Evolutionary conservation across 495 filamentous ascomycete species (phyloP).

Genomic region (Gamarada debralockiae): DNA sequence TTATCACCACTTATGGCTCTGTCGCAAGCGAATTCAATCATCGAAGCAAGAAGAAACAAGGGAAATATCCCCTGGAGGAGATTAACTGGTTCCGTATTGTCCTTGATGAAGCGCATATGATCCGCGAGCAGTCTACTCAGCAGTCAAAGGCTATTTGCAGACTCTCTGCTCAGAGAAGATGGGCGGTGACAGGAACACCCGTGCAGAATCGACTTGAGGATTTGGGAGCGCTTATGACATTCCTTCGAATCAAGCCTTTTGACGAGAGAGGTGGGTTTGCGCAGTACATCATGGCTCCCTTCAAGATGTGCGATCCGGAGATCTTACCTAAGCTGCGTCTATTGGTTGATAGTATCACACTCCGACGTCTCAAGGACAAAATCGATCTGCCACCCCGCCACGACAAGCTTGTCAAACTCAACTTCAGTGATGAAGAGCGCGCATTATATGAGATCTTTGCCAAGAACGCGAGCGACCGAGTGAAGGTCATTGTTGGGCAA

Average conservation of each 20-base stretch:
- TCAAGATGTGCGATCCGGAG: conserved; percentile 75
- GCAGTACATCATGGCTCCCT: conserved; percentile 74
- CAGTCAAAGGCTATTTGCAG: conserved; percentile 80
- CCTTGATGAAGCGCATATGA: conserved; percentile 92
- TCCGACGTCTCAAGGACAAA: conserved; percentile 88
- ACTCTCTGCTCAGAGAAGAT: conserved; percentile 77
- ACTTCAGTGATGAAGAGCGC: conserved; percentile 48
- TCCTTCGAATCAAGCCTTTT: conserved; percentile 82
- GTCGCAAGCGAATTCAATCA: conserved; percentile 72
- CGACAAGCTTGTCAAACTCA: conserved; percentile 65
- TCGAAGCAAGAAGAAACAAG: conserved; percentile 53
- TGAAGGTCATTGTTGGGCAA: conserved; percentile 44
- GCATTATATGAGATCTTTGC: conserved; percentile 53
- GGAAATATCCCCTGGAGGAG: conserved; percentile 61
- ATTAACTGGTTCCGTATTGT: conserved; percentile 95
- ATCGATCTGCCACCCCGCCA: conserved; percentile 74
- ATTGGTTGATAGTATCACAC: conserved; percentile 88
- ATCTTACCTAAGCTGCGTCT: conserved; percentile 80
- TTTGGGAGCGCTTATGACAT: conserved; percentile 83
- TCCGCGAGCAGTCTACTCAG: conserved; percentile 76
- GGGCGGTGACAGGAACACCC: conserved; percentile 93
- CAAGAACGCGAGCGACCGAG: conserved; percentile 46
- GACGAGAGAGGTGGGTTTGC: conserved; percentile 70
- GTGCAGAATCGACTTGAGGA: conserved; percentile 92
- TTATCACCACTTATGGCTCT: conserved; percentile 89